Evolutionary conservation across 176 grass and related monocot species (phyloP), one percentile per base, ranked within the genome.

Genomic region (Stipa capillata): DNA sequence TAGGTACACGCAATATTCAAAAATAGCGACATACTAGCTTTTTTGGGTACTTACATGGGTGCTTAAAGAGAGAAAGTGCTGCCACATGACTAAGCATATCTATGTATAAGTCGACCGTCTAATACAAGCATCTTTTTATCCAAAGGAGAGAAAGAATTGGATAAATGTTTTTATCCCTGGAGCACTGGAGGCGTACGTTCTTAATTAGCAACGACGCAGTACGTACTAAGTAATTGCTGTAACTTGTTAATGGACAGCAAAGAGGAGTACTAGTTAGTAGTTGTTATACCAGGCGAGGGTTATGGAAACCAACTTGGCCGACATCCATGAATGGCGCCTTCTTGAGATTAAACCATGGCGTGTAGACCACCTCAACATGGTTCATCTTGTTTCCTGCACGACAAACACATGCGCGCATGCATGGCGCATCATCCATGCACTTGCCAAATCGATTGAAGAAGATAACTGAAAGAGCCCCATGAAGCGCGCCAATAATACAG

Each of bases 381-480:
- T 99, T 95, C 92, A 95, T 89, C 90, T 99, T 99, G 84, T 99
- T 99, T 66, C 92, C 96, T 98, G 88, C 73, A 86, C 69, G 41
- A 82, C 27, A 77, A 75, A 35, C 63, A 85, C 74, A 85, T 67
- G 59, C n/a, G n/a, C n/a, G n/a, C n/a, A n/a, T n/a, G n/a, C n/a
- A n/a, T n/a, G n/a, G n/a, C n/a, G n/a, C 74, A 73, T 4, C n/a
- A n/a, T n/a, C n/a, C 24, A 21, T n/a, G 10, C 69, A 59, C 42
- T 51, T 20, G n/a, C n/a, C n/a, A n/a, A n/a, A 67, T 79, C 24
- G 55, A 35, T 0, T 16, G 57, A 24, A 57, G 7, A 7, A 55
- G 81, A 88, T 84, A 69, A 88, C 63, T 51, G 33, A 64, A n/a
- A 21, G 27, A 76, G 76, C 32, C 12, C 82, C 87, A n/a, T 58